Evolutionary conservation across 768 basidiomycete genomes (phyloP).

Genomic region (Agrocybe praecox): DNA sequence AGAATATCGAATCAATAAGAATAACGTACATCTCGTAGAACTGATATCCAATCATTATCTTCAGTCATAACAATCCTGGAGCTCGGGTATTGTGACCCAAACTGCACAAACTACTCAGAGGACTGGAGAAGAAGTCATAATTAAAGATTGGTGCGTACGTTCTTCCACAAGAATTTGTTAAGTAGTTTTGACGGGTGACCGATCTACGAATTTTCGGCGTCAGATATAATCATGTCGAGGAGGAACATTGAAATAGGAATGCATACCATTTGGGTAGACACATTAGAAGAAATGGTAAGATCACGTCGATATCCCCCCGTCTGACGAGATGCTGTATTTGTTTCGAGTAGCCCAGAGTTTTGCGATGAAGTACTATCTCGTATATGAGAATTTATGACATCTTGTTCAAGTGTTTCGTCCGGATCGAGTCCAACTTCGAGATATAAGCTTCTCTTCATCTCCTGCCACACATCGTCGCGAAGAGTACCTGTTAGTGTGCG

Average conservation of each 20-base stretch:
- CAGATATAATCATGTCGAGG: too few species aligned
- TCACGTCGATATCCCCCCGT: too few species aligned
- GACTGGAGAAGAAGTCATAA: neutral
- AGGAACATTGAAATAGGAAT: neutral
- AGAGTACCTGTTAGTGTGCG: slow-evolving; percentile 8
- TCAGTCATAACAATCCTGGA: slow-evolving; percentile 1
- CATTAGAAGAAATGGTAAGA: neutral
- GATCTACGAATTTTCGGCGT: neutral
- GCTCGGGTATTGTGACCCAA: neutral
- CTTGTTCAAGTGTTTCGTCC: neutral
- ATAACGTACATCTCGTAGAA: neutral
- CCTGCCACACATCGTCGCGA: slow-evolving; percentile 1
- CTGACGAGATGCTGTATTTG: too few species aligned
- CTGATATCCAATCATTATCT: slow-evolving; percentile 4
- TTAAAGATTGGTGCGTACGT: neutral
- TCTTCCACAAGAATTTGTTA: slow-evolving; percentile 1
- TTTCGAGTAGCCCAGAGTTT: too few species aligned
- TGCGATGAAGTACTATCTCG: too few species aligned
- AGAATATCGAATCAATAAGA: neutral
- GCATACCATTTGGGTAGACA: neutral
- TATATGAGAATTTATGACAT: too few species aligned
- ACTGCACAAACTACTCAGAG: neutral
- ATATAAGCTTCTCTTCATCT: neutral
- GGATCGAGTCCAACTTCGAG: neutral
- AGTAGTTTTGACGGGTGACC: slow-evolving; percentile 1